A percentile compares a stretch with the other conserved stretches of the same genome.
phyloP scores from a whole-genome alignment of 2,329 filamentous ascomycete species.

The Berkeleyomyces rouxiae region DNA sequence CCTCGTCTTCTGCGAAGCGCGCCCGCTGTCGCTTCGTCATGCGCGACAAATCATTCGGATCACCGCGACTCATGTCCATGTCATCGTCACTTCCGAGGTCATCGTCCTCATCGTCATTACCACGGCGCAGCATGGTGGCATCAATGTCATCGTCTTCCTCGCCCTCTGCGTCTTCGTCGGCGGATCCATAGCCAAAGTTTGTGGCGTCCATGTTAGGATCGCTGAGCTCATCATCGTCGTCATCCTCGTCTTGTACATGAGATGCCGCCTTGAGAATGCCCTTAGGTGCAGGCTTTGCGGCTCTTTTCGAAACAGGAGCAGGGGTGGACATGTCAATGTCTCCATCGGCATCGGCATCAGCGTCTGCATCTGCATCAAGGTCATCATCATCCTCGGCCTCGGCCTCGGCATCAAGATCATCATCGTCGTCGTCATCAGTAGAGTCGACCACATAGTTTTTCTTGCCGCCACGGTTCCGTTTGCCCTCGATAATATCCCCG shows the following conservation, averaged over 20 bases:
- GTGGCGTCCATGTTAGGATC: slow-evolving; percentile 33
- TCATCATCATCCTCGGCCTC: slow-evolving; percentile 20
- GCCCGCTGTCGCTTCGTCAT: slow-evolving; percentile 46
- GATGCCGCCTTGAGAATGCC: slow-evolving; percentile 18
- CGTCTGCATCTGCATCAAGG: slow-evolving; percentile 26
- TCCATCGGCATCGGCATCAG: slow-evolving; percentile 26
- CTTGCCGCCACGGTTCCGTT: slow-evolving; percentile 37
- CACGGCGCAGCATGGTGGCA: slow-evolving; percentile 9
- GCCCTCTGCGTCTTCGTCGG: slow-evolving; percentile 33
- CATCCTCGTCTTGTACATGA: slow-evolving; percentile 21
- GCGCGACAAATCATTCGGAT: slow-evolving; percentile 38
- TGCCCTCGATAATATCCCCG: slow-evolving; percentile 32
- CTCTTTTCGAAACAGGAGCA: slow-evolving; percentile 18
- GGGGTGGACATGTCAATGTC: slow-evolving; percentile 31
- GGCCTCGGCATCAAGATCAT: slow-evolving; percentile 22
- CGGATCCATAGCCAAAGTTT: slow-evolving; percentile 28
- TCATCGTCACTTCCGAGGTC: slow-evolving; percentile 26
- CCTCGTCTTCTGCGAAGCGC: slow-evolving; percentile 37
- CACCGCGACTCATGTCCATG: slow-evolving; percentile 30
- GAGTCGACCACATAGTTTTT: slow-evolving; percentile 45
- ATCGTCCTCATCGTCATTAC: slow-evolving; percentile 25
- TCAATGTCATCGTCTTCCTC: slow-evolving; percentile 26
- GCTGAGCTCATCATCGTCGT: slow-evolving; percentile 39
- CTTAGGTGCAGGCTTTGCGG: slow-evolving; percentile 1
- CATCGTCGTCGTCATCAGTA: slow-evolving; percentile 31